phyloP scores from a whole-genome alignment of 805 yeast genomes.

The Candida corydali region DNA sequence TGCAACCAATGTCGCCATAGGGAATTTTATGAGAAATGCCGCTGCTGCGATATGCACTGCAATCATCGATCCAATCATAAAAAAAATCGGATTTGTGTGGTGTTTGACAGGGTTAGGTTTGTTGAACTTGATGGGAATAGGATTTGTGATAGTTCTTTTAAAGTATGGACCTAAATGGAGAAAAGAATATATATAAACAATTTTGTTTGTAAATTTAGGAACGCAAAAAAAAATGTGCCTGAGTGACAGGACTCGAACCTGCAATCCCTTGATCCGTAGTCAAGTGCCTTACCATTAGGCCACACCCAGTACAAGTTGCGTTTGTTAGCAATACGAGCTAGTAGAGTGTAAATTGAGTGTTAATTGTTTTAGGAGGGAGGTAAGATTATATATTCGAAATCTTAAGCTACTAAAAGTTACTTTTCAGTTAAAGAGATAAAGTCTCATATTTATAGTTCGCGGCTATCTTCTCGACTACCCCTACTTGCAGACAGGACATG shows the following conservation, averaged over 20 bases:
- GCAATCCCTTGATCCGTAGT: constrained; percentile 11
- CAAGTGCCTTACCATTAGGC: constrained; percentile 11
- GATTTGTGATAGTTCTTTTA: constrained; percentile 15
- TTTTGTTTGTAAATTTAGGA: not conserved
- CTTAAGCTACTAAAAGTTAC: too few relatives aligned
- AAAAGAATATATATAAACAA: constrained; percentile 10
- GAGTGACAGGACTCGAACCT: constrained; percentile 11
- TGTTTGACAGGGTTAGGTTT: constrained; percentile 50
- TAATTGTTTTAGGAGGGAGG: too few relatives aligned
- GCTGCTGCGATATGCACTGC: constrained; percentile 54
- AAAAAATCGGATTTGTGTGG: constrained; percentile 48
- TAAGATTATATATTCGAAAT: too few relatives aligned
- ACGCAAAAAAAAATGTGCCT: constrained; percentile 2
- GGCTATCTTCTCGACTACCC: too few relatives aligned
- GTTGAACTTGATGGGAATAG: constrained; percentile 17
- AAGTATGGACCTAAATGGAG: constrained; percentile 24
- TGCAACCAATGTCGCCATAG: constrained; percentile 51
- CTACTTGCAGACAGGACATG: too few relatives aligned
- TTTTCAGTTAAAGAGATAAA: too few relatives aligned
- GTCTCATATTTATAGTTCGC: too few relatives aligned
- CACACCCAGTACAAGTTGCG: constrained; percentile 10
- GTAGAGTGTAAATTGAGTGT: too few relatives aligned
- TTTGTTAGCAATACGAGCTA: too few relatives aligned
- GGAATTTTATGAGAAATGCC: constrained; percentile 48
- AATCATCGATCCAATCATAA: constrained; percentile 31